A percentile compares a stretch with the other conserved stretches of the same genome.
These are phyloP conservation scores for Trichoderma pleuroti DNA, from an alignment of 2,329 filamentous ascomycete genomes.

Conservation along the genomic window DNA sequence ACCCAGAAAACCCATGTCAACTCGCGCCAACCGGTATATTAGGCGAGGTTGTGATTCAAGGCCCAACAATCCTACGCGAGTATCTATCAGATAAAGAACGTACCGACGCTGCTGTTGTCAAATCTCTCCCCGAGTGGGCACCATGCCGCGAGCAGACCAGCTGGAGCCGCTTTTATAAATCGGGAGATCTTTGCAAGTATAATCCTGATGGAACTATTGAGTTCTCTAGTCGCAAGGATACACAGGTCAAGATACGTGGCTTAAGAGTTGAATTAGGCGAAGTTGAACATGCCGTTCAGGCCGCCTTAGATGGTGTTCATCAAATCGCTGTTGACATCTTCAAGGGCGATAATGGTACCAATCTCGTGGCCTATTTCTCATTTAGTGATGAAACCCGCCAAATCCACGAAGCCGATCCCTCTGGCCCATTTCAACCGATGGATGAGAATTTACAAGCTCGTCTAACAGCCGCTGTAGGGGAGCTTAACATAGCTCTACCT, in stretches of 20 bases:
- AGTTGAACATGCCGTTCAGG: constrained; percentile 14
- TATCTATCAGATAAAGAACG: constrained; percentile 16
- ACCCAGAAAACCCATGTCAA: constrained; percentile 11
- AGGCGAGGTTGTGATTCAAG: constrained; percentile 19
- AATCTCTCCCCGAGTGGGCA: constrained; percentile 10
- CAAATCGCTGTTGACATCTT: constrained; percentile 18
- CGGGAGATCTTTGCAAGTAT: constrained; percentile 16
- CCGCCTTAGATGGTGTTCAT: background rate
- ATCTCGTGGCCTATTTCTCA: constrained; percentile 13
- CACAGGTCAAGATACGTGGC: constrained; percentile 7
- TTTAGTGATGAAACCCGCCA: constrained; percentile 11
- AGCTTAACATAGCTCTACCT: constrained; percentile 19
- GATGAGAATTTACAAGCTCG: constrained; percentile 16
- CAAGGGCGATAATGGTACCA: constrained; percentile 5
- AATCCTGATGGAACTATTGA: constrained; percentile 17
- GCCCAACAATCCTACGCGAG: constrained; percentile 12
- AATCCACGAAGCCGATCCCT: background rate
- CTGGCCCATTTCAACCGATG: constrained; percentile 18
- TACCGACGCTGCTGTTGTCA: background rate
- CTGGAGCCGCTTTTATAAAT: constrained; percentile 16
- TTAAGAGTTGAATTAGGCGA: constrained; percentile 14
- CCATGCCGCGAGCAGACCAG: background rate
- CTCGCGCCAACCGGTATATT: constrained; percentile 15
- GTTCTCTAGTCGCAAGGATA: constrained; percentile 10
- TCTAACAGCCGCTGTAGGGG: constrained; percentile 20